phyloP scores from a whole-genome alignment of 164 flowering plant genomes.

The Cinnamomum micranthum region DNA sequence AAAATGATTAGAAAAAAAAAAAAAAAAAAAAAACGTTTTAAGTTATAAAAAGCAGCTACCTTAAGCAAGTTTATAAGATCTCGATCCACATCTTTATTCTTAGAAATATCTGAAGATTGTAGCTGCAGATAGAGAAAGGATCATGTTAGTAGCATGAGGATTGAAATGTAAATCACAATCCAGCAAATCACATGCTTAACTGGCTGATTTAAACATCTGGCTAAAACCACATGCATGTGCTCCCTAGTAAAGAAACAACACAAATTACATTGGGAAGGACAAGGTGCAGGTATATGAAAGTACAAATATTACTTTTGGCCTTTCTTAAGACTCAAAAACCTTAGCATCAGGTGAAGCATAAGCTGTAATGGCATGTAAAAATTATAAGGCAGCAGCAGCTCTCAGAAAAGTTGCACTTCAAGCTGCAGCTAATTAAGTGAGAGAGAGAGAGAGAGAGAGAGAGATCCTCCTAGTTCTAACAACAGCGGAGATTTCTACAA shows the following conservation, averaged over 20 bases:
- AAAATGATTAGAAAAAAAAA: too few species aligned
- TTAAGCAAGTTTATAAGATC: constrained; percentile 60
- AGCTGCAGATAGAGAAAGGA: constrained; percentile 36
- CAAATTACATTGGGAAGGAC: background rate
- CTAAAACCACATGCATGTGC: too few species aligned
- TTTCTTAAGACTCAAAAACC: background rate
- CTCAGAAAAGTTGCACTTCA: background rate
- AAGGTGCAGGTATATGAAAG: background rate
- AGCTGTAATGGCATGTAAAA: background rate
- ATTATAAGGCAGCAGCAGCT: background rate
- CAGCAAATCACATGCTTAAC: background rate
- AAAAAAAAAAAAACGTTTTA: background rate
- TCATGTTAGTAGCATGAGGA: constrained; percentile 6
- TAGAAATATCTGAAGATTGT: constrained; percentile 52
- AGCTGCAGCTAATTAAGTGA: background rate
- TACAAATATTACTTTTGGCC: background rate
- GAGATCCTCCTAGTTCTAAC: background rate
- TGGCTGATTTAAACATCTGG: background rate
- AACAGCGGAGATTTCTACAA: background rate
- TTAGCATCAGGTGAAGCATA: background rate
- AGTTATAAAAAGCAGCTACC: constrained; percentile 33
- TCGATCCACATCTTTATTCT: constrained; percentile 36
- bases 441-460: background rate
- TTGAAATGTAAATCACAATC: too few species aligned
- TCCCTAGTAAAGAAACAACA: background rate